These are phyloP conservation scores for Debaryomyces maramus DNA, from an alignment of 805 yeast species.

Conservation along the genomic window DNA sequence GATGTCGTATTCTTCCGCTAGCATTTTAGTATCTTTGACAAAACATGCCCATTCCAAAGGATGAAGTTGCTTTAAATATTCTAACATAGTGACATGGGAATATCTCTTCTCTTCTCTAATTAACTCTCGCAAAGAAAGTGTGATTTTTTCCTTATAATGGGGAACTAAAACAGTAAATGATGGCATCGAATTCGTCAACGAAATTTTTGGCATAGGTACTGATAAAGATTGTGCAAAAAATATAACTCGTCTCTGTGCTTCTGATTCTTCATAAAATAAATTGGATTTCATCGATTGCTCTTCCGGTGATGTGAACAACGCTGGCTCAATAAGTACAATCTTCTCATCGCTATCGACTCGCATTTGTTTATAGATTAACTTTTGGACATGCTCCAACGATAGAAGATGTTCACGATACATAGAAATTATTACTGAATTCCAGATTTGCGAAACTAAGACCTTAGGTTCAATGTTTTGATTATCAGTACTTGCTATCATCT, in stretches of 20 bases:
- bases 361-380: conserved; percentile 58
- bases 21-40: conserved; percentile 90
- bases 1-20: conserved; percentile 87
- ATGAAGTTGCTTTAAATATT: conserved; percentile 90
- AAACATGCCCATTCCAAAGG: conserved; percentile 98
- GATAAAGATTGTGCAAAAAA: conserved; percentile 89
- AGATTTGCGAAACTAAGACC: conserved; percentile 62
- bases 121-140: conserved; percentile 90
- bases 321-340: conserved; percentile 61
- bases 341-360: conserved; percentile 35
- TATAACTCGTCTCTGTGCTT: conserved; percentile 79
- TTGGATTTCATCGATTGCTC: conserved; percentile 65
- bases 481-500: conserved; percentile 52
- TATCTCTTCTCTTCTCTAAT: conserved; percentile 97
- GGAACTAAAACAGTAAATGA: conserved; percentile 88
- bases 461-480: conserved; percentile 46
- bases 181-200: conserved; percentile 69
- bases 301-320: conserved; percentile 79
- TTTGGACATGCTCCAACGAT: conserved; percentile 70
- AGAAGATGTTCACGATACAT: conserved; percentile 81
- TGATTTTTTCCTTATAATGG: conserved; percentile 92
- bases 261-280: conserved; percentile 61
- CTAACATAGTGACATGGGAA: conserved; percentile 90
- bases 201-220: conserved; percentile 78
- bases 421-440: conserved; percentile 83